Evolutionary conservation across 75 land plant species (phyloP).

Genomic region (Pinus albicaulis): DNA sequence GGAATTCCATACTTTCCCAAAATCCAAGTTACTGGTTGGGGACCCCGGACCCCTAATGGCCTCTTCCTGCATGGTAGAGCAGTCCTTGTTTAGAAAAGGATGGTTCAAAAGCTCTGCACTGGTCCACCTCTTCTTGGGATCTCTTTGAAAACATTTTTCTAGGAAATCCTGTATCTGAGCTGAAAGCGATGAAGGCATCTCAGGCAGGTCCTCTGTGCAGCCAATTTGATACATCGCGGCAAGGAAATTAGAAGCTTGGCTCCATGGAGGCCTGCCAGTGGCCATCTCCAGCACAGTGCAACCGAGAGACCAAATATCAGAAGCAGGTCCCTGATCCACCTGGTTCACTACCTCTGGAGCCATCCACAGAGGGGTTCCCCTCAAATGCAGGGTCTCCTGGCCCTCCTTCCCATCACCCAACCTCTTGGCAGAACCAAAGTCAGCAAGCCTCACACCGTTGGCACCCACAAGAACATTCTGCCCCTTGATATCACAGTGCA

Average conservation of each 20-base stretch:
- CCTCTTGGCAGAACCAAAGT: conserved; percentile 43
- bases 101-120: conserved; percentile 25
- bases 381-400: not conserved
- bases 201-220: conserved; percentile 18
- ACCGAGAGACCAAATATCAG: conserved; percentile 44
- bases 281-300: conserved; percentile 45
- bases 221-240: conserved; percentile 27
- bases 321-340: conserved; percentile 17
- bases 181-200: conserved; percentile 18
- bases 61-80: not conserved
- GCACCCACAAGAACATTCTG: conserved; percentile 35
- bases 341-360: conserved; percentile 34
- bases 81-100: conserved; percentile 11
- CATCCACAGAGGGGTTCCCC: conserved; percentile 48
- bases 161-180: conserved; percentile 33
- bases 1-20: not conserved
- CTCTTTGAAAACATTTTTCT: conserved; percentile 26
- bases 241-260: conserved; percentile 6
- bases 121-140: conserved; percentile 37
- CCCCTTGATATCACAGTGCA: conserved; percentile 83
- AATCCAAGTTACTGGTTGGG: conserved; percentile 1
- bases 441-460: conserved; percentile 38
- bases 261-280: conserved; percentile 31
- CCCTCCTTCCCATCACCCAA: not conserved
- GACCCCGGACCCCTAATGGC: not conserved